Evolutionary conservation across 805 yeast species (phyloP).

Genomic region (Naumovozyma baii): DNA sequence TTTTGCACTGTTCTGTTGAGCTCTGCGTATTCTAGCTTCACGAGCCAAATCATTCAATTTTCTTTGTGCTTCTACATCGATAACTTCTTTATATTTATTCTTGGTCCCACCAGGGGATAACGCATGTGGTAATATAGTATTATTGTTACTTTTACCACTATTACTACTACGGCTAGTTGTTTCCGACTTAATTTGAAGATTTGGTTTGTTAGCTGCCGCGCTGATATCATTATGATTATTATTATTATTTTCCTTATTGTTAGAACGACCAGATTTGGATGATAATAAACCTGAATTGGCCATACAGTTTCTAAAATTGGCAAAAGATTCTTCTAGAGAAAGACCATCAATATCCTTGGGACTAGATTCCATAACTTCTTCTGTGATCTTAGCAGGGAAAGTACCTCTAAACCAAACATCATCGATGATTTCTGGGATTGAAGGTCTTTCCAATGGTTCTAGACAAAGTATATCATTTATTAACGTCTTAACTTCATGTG

Average conservation of each 20-base stretch:
- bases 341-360: conserved; percentile 52
- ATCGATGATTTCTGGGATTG: conserved; percentile 64
- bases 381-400: conserved; percentile 67
- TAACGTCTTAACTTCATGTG: conserved; percentile 62
- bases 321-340: conserved; percentile 49
- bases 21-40: conserved; percentile 29
- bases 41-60: conserved; percentile 29
- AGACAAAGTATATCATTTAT: conserved; percentile 65
- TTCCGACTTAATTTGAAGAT: not conserved
- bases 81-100: conserved; percentile 72
- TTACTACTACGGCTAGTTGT: not conserved
- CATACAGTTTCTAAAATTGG: conserved; percentile 60
- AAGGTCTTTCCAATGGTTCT: conserved; percentile 75
- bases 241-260: not conserved
- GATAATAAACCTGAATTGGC: conserved; percentile 46
- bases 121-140: conserved; percentile 73
- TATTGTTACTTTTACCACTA: conserved; percentile 49
- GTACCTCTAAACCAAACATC: conserved; percentile 83
- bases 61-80: conserved; percentile 29
- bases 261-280: not conserved
- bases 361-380: conserved; percentile 36
- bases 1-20: conserved; percentile 26
- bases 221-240: conserved; percentile 1
- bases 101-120: conserved; percentile 89
- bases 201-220: not conserved